A percentile compares a stretch with the other conserved stretches of the same genome.
phyloP scores from a whole-genome alignment of 176 grass and related monocot species.

The Lolium rigidum region DNA sequence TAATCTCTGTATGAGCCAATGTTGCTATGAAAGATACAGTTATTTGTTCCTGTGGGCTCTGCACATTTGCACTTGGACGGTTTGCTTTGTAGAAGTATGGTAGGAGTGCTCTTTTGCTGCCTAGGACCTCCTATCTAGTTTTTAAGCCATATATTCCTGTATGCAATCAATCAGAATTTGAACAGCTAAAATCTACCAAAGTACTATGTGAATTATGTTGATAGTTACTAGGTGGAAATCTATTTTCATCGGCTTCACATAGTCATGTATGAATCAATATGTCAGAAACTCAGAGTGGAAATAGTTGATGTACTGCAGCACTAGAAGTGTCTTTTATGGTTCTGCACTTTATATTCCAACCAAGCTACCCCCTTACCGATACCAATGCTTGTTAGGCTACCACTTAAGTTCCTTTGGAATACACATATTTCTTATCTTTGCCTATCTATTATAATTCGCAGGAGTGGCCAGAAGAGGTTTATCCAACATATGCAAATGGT shows the following conservation, averaged over 20 bases:
- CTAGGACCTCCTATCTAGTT: neutral
- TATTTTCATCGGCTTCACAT: neutral
- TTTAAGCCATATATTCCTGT: neutral
- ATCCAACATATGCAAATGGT: slow-evolving; percentile 96
- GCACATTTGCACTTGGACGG: neutral
- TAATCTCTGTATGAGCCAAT: slow-evolving; percentile 17
- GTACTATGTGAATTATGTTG: neutral
- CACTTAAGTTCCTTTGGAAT: neutral
- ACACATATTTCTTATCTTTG: slow-evolving; percentile 39
- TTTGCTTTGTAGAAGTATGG: neutral
- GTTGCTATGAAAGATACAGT: slow-evolving; percentile 15
- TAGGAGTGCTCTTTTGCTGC: neutral
- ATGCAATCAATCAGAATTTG: slow-evolving; percentile 20
- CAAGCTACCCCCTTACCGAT: neutral
- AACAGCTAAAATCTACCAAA: neutral
- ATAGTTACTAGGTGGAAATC: slow-evolving; percentile 10
- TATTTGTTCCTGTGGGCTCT: slow-evolving; percentile 8
- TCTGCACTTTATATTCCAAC: slow-evolving; percentile 14
- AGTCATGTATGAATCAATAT: slow-evolving; percentile 2
- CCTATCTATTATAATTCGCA: slow-evolving; percentile 51
- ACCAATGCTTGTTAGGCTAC: neutral
- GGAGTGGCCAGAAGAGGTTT: slow-evolving; percentile 98
- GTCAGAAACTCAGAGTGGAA: slow-evolving; percentile 4
- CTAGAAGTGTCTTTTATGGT: neutral
- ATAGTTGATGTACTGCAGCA: neutral